These are phyloP conservation scores for Macadamia tetraphylla DNA, from an alignment of 164 flowering plant genomes.

Conservation along the genomic window DNA sequence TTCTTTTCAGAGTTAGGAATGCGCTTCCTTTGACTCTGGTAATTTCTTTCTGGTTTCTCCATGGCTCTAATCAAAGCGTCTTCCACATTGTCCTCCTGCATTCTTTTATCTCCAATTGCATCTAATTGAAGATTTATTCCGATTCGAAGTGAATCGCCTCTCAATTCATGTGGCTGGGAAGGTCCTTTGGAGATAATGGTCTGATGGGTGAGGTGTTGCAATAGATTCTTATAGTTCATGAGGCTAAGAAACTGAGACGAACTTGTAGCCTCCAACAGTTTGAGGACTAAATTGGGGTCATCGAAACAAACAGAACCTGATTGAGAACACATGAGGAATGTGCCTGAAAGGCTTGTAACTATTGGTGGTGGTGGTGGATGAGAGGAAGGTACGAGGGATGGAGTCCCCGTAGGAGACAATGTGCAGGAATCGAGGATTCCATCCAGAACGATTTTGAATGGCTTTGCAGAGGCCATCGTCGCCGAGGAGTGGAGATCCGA, in stretches of 20 bases:
- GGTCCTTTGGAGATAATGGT: no score
- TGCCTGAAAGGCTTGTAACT: conserved; percentile 43
- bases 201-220: no score
- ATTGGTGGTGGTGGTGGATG: neutral
- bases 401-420: conserved; percentile 27
- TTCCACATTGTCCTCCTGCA: conserved; percentile 1
- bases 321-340: conserved; percentile 32
- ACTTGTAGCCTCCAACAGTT: conserved; percentile 13
- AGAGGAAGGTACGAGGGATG: conserved; percentile 18
- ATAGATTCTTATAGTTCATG: no score
- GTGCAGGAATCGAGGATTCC: conserved; percentile 39
- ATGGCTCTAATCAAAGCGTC: neutral
- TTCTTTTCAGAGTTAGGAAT: conserved; percentile 16
- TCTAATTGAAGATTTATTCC: no score
- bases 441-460: conserved; percentile 15
- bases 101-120: no score
- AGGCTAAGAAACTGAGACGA: no score
- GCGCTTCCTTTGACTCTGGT: neutral
- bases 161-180: no score
- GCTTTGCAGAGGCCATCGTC: conserved; percentile 28
- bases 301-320: conserved; percentile 16
- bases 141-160: no score
- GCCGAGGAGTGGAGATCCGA: conserved; percentile 44
- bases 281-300: conserved; percentile 24
- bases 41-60: conserved; percentile 9